Evolutionary conservation across 176 grass and related monocot species (phyloP).

Genomic region (Oryza meridionalis): DNA sequence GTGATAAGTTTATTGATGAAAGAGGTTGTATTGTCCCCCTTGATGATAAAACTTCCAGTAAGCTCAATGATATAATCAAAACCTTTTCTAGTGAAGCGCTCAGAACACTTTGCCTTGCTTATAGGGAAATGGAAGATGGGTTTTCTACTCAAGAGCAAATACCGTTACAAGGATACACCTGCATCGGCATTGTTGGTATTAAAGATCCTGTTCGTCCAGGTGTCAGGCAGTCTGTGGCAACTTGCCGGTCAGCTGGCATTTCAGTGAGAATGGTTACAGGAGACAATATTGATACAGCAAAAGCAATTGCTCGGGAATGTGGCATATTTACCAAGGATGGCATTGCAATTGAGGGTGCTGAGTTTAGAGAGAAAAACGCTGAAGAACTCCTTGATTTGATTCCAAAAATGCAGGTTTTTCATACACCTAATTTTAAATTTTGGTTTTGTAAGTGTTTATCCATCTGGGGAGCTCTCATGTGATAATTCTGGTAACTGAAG

Average conservation of each 20-base stretch:
- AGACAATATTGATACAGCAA: slow-evolving; percentile 81
- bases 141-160: slow-evolving; percentile 53
- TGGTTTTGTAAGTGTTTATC: slow-evolving; percentile 30
- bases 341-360: slow-evolving; percentile 66
- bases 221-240: slow-evolving; percentile 64
- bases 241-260: slow-evolving; percentile 67
- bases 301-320: slow-evolving; percentile 72
- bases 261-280: slow-evolving; percentile 73
- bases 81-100: slow-evolving; percentile 70
- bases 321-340: slow-evolving; percentile 76
- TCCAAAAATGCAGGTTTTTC: slow-evolving; percentile 87
- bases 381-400: slow-evolving; percentile 82
- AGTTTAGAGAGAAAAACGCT: slow-evolving; percentile 63
- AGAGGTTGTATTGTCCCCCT: slow-evolving; percentile 50
- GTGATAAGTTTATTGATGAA: slow-evolving; percentile 57
- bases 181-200: slow-evolving; percentile 74
- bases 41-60: slow-evolving; percentile 36
- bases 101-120: slow-evolving; percentile 68
- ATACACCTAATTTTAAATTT: slow-evolving; percentile 32
- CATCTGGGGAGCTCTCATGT: slow-evolving; percentile 32
- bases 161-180: slow-evolving; percentile 56
- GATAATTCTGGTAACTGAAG: slow-evolving; percentile 45
- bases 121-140: slow-evolving; percentile 47
- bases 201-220: slow-evolving; percentile 69
- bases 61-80: slow-evolving; percentile 50